A percentile compares a stretch with the other conserved stretches of the same genome.
phyloP scores from a whole-genome alignment of 2,329 filamentous ascomycete species.

The Daldinia sp. region DNA sequence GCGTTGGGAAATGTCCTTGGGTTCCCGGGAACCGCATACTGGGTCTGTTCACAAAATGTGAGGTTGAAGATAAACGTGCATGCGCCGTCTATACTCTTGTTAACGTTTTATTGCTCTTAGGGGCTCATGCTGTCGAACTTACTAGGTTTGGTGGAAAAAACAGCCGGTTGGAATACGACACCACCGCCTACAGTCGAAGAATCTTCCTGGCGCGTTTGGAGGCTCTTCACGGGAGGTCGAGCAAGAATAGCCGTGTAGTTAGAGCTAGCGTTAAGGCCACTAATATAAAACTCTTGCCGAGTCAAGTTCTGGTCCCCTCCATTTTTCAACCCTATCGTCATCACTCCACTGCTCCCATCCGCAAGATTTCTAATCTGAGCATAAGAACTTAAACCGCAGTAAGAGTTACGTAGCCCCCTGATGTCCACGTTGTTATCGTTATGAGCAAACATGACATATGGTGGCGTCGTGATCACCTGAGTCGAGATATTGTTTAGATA shows the following conservation, averaged over 20 bases:
- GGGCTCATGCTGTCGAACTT: conserved; percentile 42
- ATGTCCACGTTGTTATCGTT: conserved; percentile 67
- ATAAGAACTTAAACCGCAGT: conserved; percentile 77
- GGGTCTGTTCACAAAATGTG: conserved; percentile 86
- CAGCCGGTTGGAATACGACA: conserved; percentile 73
- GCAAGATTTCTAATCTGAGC: conserved; percentile 69
- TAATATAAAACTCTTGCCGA: conserved; percentile 89
- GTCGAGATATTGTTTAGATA: conserved; percentile 69
- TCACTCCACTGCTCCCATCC: conserved; percentile 55
- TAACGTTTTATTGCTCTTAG: not conserved
- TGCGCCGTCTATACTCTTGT: conserved; percentile 35
- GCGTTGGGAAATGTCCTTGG: conserved; percentile 66
- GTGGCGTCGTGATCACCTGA: conserved; percentile 62
- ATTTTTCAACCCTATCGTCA: conserved; percentile 72
- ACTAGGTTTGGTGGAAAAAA: conserved; percentile 83
- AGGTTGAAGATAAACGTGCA: conserved; percentile 88
- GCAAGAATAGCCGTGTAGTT: conserved; percentile 79
- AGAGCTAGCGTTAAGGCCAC: conserved; percentile 74
- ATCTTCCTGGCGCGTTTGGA: conserved; percentile 60
- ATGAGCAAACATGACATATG: conserved; percentile 82
- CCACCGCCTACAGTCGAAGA: conserved; percentile 73
- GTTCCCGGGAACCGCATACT: conserved; percentile 91
- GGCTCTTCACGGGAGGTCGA: conserved; percentile 52
- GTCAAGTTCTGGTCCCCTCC: conserved; percentile 72
- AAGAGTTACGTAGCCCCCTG: conserved; percentile 78